Conservation (phyloP, 2,329 filamentous ascomycete species). For the Stachybotrys echinatus region DNA sequence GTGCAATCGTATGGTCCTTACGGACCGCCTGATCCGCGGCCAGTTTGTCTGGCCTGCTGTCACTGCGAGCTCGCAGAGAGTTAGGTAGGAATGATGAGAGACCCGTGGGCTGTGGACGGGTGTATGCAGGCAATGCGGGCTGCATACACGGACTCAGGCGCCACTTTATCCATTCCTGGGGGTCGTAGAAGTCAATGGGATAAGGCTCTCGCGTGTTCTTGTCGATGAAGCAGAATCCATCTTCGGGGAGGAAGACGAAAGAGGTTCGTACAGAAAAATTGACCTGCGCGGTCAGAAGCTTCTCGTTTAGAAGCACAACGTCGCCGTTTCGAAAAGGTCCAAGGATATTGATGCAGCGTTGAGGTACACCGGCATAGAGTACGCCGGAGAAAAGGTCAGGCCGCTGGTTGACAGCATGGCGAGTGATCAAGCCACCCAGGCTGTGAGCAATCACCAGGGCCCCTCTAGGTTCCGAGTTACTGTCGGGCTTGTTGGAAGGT, state of each 20-base stretch:
- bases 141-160: slow-evolving; percentile 71
- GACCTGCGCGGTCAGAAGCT: slow-evolving; percentile 84
- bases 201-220: slow-evolving; percentile 75
- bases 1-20: slow-evolving; percentile 30
- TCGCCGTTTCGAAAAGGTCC: slow-evolving; percentile 90
- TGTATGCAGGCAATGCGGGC: slow-evolving; percentile 57
- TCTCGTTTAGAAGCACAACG: slow-evolving; percentile 81
- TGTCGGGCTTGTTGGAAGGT: slow-evolving; percentile 63
- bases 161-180: slow-evolving; percentile 73
- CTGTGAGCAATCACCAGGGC: slow-evolving; percentile 82
- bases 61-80: slow-evolving; percentile 38
- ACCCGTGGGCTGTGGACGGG: slow-evolving; percentile 31
- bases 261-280: slow-evolving; percentile 89
- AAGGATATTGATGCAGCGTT: slow-evolving; percentile 85
- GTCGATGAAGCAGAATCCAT: slow-evolving; percentile 84
- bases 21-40: slow-evolving; percentile 8
- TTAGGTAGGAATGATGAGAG: slow-evolving; percentile 43
- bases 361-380: slow-evolving; percentile 77
- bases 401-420: slow-evolving; percentile 78
- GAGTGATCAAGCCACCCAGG: slow-evolving; percentile 79
- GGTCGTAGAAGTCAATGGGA: slow-evolving; percentile 76
- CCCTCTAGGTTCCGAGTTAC: slow-evolving; percentile 52
- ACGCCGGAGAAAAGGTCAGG: slow-evolving; percentile 85
- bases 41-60: slow-evolving; percentile 33
- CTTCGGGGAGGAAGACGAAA: slow-evolving; percentile 78